These are phyloP conservation scores for Pythium plurisporium DNA, from an alignment of 352 stramenopile species.

Conservation along the genomic window DNA sequence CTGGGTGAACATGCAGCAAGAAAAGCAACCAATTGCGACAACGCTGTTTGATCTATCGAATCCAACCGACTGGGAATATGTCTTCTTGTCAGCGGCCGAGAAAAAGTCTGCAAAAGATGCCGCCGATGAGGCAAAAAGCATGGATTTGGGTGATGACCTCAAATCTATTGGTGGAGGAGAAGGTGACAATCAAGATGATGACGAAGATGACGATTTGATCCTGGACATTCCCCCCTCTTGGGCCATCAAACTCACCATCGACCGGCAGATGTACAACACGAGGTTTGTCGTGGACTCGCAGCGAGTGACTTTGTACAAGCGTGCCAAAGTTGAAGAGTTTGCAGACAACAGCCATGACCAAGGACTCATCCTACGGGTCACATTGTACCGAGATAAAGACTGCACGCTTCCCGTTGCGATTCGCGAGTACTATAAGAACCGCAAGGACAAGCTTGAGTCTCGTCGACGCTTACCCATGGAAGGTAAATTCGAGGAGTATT, in stretches of 20 bases:
- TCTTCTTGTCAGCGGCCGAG: constrained; percentile 82
- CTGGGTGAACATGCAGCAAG: constrained; percentile 93
- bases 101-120: constrained; percentile 46
- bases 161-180: constrained; percentile 44
- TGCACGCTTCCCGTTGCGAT: constrained; percentile 86
- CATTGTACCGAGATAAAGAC: constrained; percentile 69
- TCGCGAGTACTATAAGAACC: constrained; percentile 90
- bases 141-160: constrained; percentile 54
- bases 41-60: constrained; percentile 83
- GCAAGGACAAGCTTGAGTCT: constrained; percentile 85
- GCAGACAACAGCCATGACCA: constrained; percentile 86
- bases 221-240: constrained; percentile 85
- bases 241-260: constrained; percentile 72
- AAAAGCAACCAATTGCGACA: constrained; percentile 47
- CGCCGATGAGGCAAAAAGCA: constrained; percentile 43
- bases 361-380: constrained; percentile 83
- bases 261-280: constrained; percentile 70
- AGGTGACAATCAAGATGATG: constrained; percentile 51
- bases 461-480: constrained; percentile 79
- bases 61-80: constrained; percentile 88
- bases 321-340: constrained; percentile 93
- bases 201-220: constrained; percentile 60
- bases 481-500: constrained; percentile 83
- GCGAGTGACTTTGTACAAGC: constrained; percentile 85
- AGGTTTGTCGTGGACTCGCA: constrained; percentile 84